Base-by-base conservation (phyloP, 805 yeast genomes). In the Metschnikowia lunata region DNA sequence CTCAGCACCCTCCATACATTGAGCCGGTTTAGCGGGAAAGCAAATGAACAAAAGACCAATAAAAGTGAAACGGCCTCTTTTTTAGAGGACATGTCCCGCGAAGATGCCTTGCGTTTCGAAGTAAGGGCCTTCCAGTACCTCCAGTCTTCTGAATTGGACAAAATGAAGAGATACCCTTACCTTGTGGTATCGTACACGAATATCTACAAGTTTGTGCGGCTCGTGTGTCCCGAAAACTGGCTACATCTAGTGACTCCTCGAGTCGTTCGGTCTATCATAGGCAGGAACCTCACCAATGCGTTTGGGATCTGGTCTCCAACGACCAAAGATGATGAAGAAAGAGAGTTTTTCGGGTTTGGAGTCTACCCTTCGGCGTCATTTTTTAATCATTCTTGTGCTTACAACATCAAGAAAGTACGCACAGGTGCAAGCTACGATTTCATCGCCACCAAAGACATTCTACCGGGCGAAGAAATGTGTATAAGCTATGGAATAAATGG, bases 351-450 rank as follows among this genome's bases (percentile, higher is more conserved):
- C 40, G 88, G 88, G 0, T 79, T 79, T 49, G 72, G 77, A 32
- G 70, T 82, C 3, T 78, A 70, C 46, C 85, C 87, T 0, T 72
- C 75, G 27, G 86, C 83, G 0, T 82, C 88, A 3, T 82, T 67
- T 52, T 82, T 82, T 69, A 82, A 82, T 55, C 88, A 82, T 57
- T 78, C 84, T 3, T 82, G 88, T 59, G 59, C 53, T 1, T 83
- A 83, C n/a, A 80, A 79, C 49, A 50, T 82, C 15, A 56, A 54
- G 11, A 82, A 80, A 49, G 43, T 48, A 1, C 64, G 64, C 0
- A 61, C 71, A 14, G 52, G 52, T n/a, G 62, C 79, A 64, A 46
- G 45, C 1, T 52, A 50, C 38, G 47, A 48, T 32, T 82, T 80
- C 54, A 63, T 54, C 3, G 63, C 83, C 0, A 51, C 58, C 8